A percentile compares a stretch with the other conserved stretches of the same genome.
phyloP scores from a whole-genome alignment of 257 asterid species.

The Solanum rostratum region DNA sequence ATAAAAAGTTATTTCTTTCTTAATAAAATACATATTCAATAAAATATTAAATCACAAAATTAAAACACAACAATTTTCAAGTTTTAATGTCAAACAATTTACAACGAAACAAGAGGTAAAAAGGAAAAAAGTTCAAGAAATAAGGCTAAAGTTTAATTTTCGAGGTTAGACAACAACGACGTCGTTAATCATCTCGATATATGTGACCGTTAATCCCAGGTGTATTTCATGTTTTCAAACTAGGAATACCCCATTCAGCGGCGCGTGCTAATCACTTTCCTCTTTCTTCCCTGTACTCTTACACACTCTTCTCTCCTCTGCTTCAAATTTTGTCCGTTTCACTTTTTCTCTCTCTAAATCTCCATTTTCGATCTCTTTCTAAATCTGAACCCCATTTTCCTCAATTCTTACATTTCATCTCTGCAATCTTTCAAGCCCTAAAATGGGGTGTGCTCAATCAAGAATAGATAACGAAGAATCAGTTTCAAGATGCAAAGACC shows the following conservation, averaged over 20 bases:
- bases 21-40: no score
- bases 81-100: no score
- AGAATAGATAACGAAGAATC: slow-evolving; percentile 88
- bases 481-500: slow-evolving; percentile 82
- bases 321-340: not conserved
- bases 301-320: not conserved
- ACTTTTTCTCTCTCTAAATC: not conserved
- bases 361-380: not conserved
- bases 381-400: not conserved
- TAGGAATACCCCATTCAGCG: not conserved
- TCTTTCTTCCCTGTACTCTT: slow-evolving; percentile 8
- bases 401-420: not conserved
- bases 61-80: no score
- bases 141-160: no score
- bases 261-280: slow-evolving; percentile 23
- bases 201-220: slow-evolving; percentile 52
- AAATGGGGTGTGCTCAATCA: slow-evolving; percentile 92
- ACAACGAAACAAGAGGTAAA: no score
- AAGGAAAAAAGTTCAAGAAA: no score
- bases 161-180: slow-evolving; percentile 12
- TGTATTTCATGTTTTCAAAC: slow-evolving; percentile 15
- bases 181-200: slow-evolving; percentile 32
- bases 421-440: not conserved
- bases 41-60: no score
- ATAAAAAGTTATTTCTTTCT: no score